Evolutionary conservation across 495 filamentous ascomycete genomes (phyloP).

Genomic region (Xylaria curta): DNA sequence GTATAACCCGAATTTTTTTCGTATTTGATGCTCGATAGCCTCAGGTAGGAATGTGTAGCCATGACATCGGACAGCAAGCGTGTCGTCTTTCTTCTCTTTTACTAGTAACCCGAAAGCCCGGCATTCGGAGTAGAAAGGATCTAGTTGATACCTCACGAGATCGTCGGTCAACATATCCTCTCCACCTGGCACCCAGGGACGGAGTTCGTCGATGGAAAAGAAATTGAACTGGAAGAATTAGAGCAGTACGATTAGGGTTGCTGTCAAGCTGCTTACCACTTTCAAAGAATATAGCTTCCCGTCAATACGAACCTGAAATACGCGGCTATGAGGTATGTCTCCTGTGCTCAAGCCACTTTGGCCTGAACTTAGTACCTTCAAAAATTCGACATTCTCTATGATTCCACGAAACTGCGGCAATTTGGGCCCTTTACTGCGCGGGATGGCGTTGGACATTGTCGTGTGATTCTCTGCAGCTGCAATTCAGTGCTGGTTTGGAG

Average conservation of each 20-base stretch:
- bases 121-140: constrained; percentile 6
- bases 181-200: not conserved
- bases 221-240: not conserved
- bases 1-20: not conserved
- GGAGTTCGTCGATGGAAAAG: not conserved
- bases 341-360: not conserved
- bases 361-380: not conserved
- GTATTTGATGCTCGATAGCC: not conserved
- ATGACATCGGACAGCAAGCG: not conserved
- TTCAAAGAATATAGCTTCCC: not conserved
- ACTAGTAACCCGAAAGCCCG: not conserved
- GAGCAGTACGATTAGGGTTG: not conserved
- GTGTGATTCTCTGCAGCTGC: not conserved
- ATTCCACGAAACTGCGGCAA: not conserved
- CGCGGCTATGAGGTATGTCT: not conserved
- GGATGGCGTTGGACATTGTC: not conserved
- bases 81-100: not conserved
- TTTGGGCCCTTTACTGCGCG: not conserved
- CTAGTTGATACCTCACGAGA: not conserved
- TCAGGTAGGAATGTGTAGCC: not conserved
- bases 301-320: not conserved
- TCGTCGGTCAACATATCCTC: not conserved
- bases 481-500: not conserved
- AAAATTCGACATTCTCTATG: not conserved
- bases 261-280: not conserved